Evolutionary conservation across 257 asterid species (phyloP).

Genomic region (Solanum bukasovii): DNA sequence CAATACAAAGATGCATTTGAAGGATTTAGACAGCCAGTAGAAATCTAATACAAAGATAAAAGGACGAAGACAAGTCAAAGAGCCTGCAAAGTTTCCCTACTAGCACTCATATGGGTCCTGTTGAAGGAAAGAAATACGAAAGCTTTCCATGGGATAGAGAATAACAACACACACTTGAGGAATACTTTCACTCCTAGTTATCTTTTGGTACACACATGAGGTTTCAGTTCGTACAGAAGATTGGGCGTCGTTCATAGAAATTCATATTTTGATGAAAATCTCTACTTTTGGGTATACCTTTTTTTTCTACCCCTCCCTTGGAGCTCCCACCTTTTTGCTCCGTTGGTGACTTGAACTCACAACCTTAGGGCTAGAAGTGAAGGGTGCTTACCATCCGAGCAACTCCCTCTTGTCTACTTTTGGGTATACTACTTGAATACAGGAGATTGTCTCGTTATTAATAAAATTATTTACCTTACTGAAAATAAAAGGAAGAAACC

Average conservation of each 20-base stretch:
- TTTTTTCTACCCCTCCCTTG: not conserved
- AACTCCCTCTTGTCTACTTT: not conserved
- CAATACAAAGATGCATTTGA: not conserved
- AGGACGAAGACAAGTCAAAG: not conserved
- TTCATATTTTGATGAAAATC: not conserved
- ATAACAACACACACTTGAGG: not conserved
- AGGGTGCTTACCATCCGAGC: not conserved
- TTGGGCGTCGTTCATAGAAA: not conserved
- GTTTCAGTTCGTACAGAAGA: not conserved
- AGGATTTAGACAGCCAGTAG: not conserved
- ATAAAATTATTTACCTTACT: not conserved
- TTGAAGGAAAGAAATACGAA: not conserved
- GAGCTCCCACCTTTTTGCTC: not conserved
- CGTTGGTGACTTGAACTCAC: not conserved
- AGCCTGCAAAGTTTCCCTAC: not conserved
- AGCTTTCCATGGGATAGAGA: not conserved
- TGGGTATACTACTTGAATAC: not conserved
- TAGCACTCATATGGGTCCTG: not conserved
- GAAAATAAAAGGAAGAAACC: not conserved
- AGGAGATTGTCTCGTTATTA: not conserved
- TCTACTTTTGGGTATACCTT: not conserved
- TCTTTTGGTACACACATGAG: not conserved
- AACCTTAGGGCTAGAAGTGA: not conserved
- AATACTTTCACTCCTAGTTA: not conserved
- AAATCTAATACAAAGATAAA: not conserved